A percentile compares a stretch with the other conserved stretches of the same genome.
Evolutionary conservation across 495 filamentous ascomycete species (phyloP).

Genomic region (Aspergillus sparsus): DNA sequence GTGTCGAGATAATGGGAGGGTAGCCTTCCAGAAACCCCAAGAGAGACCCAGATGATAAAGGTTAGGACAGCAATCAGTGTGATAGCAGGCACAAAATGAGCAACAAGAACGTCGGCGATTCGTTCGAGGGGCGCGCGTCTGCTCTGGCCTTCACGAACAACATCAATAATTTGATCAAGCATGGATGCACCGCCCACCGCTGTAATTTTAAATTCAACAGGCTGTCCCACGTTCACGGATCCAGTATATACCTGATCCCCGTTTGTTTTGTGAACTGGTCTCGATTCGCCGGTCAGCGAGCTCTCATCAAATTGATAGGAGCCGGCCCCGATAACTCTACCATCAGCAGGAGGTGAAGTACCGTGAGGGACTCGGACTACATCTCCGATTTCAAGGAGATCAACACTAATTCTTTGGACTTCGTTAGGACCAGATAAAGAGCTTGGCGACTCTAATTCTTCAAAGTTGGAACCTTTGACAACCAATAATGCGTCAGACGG

Average conservation of each 20-base stretch:
- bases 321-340: conserved; percentile 60
- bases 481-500: conserved; percentile 78
- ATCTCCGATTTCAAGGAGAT: conserved; percentile 83
- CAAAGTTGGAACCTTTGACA: conserved; percentile 22
- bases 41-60: conserved; percentile 78
- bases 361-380: conserved; percentile 75
- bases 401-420: conserved; percentile 57
- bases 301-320: conserved; percentile 81
- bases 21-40: conserved; percentile 70
- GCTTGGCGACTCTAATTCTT: too few relatives aligned
- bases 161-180: conserved; percentile 87
- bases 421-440: conserved; percentile 18
- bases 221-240: conserved; percentile 77
- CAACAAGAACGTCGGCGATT: conserved; percentile 79
- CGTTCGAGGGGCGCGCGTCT: conserved; percentile 84
- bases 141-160: conserved; percentile 89
- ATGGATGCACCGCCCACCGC: conserved; percentile 76
- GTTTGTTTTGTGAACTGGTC: conserved; percentile 65
- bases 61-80: conserved; percentile 78
- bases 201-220: conserved; percentile 69
- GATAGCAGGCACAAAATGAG: conserved; percentile 87
- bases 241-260: conserved; percentile 81
- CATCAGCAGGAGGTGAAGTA: conserved; percentile 83
- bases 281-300: conserved; percentile 86
- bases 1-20: conserved; percentile 66